A percentile compares a stretch with the other conserved stretches of the same genome.
Conservation (phyloP, 768 basidiomycete species). For the Gelatoporia subvermispora region DNA sequence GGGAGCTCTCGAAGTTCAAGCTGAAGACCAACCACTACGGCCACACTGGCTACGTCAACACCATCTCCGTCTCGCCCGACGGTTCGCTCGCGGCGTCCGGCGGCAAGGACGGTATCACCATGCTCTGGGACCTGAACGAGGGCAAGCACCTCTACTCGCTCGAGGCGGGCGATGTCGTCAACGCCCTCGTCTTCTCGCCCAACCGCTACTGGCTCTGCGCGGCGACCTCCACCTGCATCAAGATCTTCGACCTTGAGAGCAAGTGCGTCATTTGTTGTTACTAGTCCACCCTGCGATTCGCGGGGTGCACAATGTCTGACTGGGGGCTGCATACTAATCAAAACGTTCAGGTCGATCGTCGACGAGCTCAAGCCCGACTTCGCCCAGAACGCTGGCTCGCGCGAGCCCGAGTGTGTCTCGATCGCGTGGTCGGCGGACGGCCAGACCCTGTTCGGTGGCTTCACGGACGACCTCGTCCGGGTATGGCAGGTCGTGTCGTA, state of each 20-base stretch:
- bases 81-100: conserved; percentile 98
- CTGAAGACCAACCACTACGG: conserved; percentile 99
- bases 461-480: conserved; percentile 91
- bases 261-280: no score
- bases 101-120: conserved; percentile 99
- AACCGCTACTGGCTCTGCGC: conserved; percentile 99
- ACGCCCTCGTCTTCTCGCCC: conserved; percentile 98
- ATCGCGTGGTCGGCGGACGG: conserved; percentile 99
- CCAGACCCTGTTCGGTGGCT: conserved; percentile 94
- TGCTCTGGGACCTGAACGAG: conserved; percentile 99
- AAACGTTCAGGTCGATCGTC: conserved; percentile 73
- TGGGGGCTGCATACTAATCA: not conserved
- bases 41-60: conserved; percentile 99
- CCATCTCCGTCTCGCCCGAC: conserved; percentile 96
- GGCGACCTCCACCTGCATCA: conserved; percentile 94
- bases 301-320: conserved; percentile 2
- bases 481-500: conserved; percentile 80
- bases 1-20: conserved; percentile 99
- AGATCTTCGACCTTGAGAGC: conserved; percentile 99
- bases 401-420: conserved; percentile 90
- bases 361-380: conserved; percentile 98
- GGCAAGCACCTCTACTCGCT: conserved; percentile 99
- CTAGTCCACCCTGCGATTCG: no score
- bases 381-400: conserved; percentile 65
- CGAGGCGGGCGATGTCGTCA: conserved; percentile 97